Evolutionary conservation across 345 rosid species (phyloP).

Genomic region (Fremontodendron californicum): DNA sequence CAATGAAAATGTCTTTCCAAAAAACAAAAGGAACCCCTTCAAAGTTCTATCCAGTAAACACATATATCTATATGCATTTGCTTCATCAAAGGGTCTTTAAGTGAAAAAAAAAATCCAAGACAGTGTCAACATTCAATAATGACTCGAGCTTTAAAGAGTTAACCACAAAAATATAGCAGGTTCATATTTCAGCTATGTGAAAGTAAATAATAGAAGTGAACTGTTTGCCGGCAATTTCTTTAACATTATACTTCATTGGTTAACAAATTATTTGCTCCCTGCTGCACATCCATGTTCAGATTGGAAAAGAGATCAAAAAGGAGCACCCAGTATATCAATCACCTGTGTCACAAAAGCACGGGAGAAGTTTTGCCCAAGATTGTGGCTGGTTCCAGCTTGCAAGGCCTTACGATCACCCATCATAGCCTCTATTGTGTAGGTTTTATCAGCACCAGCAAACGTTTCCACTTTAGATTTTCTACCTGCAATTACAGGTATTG

Average conservation of each 20-base stretch:
- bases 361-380: slow-evolving; percentile 90
- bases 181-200: not conserved
- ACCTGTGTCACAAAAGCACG: slow-evolving; percentile 89
- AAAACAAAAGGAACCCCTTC: not conserved
- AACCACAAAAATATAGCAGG: not conserved
- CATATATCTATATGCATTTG: not conserved
- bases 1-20: not conserved
- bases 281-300: not conserved
- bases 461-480: slow-evolving; percentile 82
- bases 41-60: not conserved
- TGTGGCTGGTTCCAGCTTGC: slow-evolving; percentile 96
- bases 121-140: not conserved
- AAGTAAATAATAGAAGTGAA: not conserved
- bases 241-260: not conserved
- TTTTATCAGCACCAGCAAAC: slow-evolving; percentile 88
- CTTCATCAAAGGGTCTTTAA: not conserved
- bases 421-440: slow-evolving; percentile 98
- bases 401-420: slow-evolving; percentile 96
- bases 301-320: not conserved
- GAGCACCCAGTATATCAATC: slow-evolving; percentile 1
- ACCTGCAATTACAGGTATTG: slow-evolving; percentile 91
- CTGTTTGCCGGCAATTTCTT: not conserved
- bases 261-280: not conserved
- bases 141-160: not conserved
- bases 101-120: not conserved